Evolutionary conservation across 306 rosid species (phyloP).

Genomic region (Benincasa hispida): DNA sequence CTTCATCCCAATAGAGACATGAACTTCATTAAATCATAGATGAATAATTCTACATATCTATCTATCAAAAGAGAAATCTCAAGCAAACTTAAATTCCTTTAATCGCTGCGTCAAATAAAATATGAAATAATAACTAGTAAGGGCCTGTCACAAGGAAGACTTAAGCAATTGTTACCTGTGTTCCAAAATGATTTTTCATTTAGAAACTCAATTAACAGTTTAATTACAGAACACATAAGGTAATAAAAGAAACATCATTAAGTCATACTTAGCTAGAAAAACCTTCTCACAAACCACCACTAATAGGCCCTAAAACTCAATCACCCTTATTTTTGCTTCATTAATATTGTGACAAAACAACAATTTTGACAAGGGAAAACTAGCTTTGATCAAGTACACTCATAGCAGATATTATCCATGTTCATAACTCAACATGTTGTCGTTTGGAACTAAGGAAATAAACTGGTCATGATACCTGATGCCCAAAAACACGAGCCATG

Average conservation of each 20-base stretch:
- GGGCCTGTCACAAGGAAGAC: background rate
- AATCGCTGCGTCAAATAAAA: background rate
- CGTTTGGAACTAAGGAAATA: background rate
- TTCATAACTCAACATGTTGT: background rate
- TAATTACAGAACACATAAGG: background rate
- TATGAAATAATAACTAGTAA: background rate
- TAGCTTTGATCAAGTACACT: background rate
- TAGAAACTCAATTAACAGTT: background rate
- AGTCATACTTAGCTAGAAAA: background rate
- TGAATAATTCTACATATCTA: background rate
- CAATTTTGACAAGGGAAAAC: background rate
- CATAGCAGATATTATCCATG: background rate
- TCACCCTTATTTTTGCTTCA: background rate
- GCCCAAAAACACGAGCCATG: conserved; percentile 95
- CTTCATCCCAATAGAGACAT: background rate
- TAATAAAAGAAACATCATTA: background rate
- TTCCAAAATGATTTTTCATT: background rate
- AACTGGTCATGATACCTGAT: conserved; percentile 82
- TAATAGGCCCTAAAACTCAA: background rate
- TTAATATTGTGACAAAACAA: background rate
- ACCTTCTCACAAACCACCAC: background rate
- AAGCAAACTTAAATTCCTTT: background rate
- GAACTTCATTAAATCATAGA: background rate
- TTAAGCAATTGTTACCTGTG: background rate
- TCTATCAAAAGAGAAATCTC: background rate